phyloP scores from a whole-genome alignment of 108 stramenopile species.

The Fragilaria radians region DNA sequence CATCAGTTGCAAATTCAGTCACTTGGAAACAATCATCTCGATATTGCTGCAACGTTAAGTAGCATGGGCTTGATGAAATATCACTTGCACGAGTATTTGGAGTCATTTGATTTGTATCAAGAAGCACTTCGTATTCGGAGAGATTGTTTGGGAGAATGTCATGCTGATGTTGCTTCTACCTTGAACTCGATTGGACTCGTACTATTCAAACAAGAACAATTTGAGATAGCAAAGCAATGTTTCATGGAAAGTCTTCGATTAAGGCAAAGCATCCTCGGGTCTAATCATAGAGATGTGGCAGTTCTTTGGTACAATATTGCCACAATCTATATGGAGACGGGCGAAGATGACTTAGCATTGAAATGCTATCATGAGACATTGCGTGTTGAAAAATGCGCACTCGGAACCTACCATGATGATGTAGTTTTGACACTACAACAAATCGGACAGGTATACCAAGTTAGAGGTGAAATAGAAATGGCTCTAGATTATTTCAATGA shows the following conservation, averaged over 20 bases:
- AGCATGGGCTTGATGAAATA: constrained; percentile 53
- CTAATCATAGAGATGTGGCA: constrained; percentile 43
- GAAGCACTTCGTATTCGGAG: constrained; percentile 41
- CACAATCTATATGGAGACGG: constrained; percentile 45
- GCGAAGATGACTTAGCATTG: constrained; percentile 47
- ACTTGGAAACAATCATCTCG: constrained; percentile 24
- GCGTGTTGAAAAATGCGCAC: constrained; percentile 35
- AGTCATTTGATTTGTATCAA: constrained; percentile 53
- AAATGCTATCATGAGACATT: constrained; percentile 42
- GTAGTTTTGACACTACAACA: constrained; percentile 45
- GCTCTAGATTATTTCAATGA: constrained; percentile 47
- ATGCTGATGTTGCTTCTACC: constrained; percentile 48
- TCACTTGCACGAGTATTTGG: constrained; percentile 24
- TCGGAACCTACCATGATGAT: constrained; percentile 41
- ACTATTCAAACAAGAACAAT: constrained; percentile 37
- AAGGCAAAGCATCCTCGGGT: constrained; percentile 34
- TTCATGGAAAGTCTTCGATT: constrained; percentile 46
- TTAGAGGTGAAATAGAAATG: constrained; percentile 38
- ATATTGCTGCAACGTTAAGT: constrained; percentile 37
- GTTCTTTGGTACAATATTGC: constrained; percentile 60
- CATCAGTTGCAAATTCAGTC: constrained; percentile 20
- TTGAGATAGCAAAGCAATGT: constrained; percentile 35
- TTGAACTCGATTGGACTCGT: constrained; percentile 63
- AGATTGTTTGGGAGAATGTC: constrained; percentile 35
- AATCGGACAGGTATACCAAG: constrained; percentile 44